A percentile compares a stretch with the other conserved stretches of the same genome.
Conservation (phyloP, 2,329 filamentous ascomycete species). For the Neopestalotiopsis sp. region DNA sequence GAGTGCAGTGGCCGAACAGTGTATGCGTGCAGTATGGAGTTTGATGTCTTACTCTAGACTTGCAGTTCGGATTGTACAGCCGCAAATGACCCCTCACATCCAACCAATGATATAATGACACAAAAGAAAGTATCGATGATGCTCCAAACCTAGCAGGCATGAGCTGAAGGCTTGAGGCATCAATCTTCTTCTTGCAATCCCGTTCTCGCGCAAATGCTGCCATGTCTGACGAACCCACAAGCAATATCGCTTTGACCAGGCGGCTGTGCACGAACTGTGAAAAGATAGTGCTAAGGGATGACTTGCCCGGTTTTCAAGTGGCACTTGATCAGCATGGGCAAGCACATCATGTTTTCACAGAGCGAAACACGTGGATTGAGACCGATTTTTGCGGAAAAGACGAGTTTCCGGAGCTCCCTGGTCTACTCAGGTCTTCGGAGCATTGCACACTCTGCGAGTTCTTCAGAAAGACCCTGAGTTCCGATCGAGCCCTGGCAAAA, state of each 20-base stretch:
- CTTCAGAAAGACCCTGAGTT: background rate
- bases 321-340: too few relatives aligned
- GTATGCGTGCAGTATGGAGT: too few relatives aligned
- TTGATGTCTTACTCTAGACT: background rate
- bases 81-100: background rate
- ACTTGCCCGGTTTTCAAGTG: too few relatives aligned
- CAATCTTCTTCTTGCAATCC: too few relatives aligned
- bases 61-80: too few relatives aligned
- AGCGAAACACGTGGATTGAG: background rate
- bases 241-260: too few relatives aligned
- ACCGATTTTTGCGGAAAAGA: rapidly evolving
- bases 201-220: background rate
- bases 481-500: too few relatives aligned
- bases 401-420: background rate
- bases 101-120: background rate
- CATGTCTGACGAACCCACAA: background rate
- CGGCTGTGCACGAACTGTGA: background rate
- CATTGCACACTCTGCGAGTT: background rate
- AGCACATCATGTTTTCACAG: background rate
- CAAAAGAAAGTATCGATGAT: too few relatives aligned
- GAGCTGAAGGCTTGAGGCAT: too few relatives aligned
- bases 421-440: background rate
- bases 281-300: too few relatives aligned
- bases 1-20: too few relatives aligned
- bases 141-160: too few relatives aligned